Percentiles rank a stretch among this genome's conserved stretches.
phyloP scores from a whole-genome alignment of 495 filamentous ascomycete genomes.

The Venustampulla echinocandica region DNA sequence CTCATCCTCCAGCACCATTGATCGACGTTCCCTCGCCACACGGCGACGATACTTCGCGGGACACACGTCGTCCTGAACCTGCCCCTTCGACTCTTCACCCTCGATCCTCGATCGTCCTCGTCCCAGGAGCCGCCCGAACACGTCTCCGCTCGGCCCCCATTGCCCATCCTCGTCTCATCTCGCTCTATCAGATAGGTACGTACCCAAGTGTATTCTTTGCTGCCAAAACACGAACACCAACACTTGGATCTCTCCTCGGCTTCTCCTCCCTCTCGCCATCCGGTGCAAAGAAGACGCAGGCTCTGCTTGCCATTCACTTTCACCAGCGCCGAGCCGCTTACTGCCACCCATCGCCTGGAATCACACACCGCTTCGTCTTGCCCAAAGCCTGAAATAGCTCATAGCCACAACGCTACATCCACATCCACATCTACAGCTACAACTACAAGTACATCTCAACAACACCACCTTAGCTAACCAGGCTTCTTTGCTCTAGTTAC shows the following conservation, averaged over 20 bases:
- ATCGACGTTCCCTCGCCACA: not conserved
- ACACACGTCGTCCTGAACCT: slow-evolving; percentile 4
- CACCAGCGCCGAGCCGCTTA: slow-evolving; percentile 4
- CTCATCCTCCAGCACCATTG: not conserved
- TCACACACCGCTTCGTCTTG: not conserved
- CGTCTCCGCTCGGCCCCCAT: slow-evolving; percentile 6
- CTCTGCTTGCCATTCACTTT: slow-evolving; percentile 1
- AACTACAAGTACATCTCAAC: not conserved
- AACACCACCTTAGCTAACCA: slow-evolving; percentile 15
- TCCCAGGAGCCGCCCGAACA: not conserved
- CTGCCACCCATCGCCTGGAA: not conserved
- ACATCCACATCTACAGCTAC: not conserved
- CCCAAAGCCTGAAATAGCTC: not conserved
- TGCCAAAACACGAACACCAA: not conserved
- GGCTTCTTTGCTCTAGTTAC: slow-evolving; percentile 8
- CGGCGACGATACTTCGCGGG: slow-evolving; percentile 6
- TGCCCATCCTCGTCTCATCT: not conserved
- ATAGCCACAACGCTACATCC: not conserved
- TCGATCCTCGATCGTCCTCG: not conserved
- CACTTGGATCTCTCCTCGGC: not conserved
- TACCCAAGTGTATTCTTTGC: slow-evolving; percentile 4
- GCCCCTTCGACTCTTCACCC: not conserved
- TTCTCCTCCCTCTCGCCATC: not conserved
- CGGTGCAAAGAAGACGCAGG: not conserved
- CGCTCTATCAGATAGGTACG: slow-evolving; percentile 20